Conservation (phyloP, 2,329 filamentous ascomycete species). For the Alternaria burnsii region DNA sequence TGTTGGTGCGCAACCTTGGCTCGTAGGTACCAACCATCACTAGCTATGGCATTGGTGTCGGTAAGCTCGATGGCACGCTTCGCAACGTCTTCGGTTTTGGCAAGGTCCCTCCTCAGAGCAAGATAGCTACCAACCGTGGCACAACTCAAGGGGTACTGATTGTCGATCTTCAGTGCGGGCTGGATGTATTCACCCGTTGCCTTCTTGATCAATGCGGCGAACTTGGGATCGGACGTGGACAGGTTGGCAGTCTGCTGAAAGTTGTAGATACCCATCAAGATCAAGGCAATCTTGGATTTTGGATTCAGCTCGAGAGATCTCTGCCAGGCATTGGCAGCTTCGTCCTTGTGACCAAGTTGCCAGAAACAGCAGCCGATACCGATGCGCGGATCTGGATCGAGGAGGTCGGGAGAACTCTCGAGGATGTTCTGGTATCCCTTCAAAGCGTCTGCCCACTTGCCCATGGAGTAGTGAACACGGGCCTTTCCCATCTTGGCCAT, state of each 20-base stretch:
- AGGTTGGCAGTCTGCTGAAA: constrained; percentile 86
- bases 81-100: constrained; percentile 84
- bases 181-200: constrained; percentile 95
- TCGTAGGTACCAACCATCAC: constrained; percentile 96
- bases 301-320: constrained; percentile 82
- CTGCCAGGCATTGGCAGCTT: constrained; percentile 91
- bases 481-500: constrained; percentile 92
- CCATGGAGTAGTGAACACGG: constrained; percentile 83
- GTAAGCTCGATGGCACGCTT: constrained; percentile 95
- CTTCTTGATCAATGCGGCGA: constrained; percentile 85
- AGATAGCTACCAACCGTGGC: constrained; percentile 92
- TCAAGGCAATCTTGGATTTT: constrained; percentile 87
- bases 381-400: constrained; percentile 93
- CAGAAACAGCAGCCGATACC: constrained; percentile 97
- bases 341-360: constrained; percentile 93
- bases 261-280: constrained; percentile 88
- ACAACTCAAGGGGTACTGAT: constrained; percentile 87
- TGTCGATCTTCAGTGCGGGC: constrained; percentile 92
- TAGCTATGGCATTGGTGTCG: constrained; percentile 94
- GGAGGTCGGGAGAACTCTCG: constrained; percentile 82
- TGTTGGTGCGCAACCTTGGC: constrained; percentile 90
- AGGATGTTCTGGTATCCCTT: constrained; percentile 87
- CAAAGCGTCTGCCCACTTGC: constrained; percentile 84
- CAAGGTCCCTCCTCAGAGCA: constrained; percentile 79
- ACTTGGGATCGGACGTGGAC: constrained; percentile 83